Base-by-base conservation (phyloP, 176 grass and related monocot genomes). In the Rhynchospora pubera region DNA sequence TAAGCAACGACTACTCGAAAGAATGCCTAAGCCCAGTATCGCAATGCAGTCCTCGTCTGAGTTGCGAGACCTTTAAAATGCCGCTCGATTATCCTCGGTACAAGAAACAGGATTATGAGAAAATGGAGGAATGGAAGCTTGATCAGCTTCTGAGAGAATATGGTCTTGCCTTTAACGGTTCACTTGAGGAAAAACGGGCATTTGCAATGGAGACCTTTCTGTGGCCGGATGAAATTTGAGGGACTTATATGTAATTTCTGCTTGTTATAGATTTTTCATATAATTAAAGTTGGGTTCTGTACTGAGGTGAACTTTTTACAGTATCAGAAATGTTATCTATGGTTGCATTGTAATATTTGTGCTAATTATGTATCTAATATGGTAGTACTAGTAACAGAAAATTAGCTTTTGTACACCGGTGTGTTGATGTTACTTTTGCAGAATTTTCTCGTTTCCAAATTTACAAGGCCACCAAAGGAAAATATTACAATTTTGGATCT, bases 71-170 rank as follows among this genome's bases (percentile, higher is more conserved):
- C 2, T 87, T 87, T 63, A 79, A 57, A 53, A 73, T 87, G 66
- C 85, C 85, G n/a, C 85, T 87, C 15, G 75, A 87, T 45, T 87
- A 87, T 66, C 85, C 85, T 42, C 67, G 85, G 10, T 87, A 82
- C 79, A 87, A 75, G 57, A 82, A 82, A 42, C 50, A 81, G 6
- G 85, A 87, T 65, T 87, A 87, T 42, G 44, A 62, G 15, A 82
- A 30, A 42, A 87, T 87, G 85, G 79, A 87, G 43, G 85, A 82
- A 10, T 87, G 85, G 85, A 81, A 81, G 67, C 62, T 87, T 70
- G 85, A 87, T 75, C 44, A 74, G 66, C 39, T 87, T 22, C 79
- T 87, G 28, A 74, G 57, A 62, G 85, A 87, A 72, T 87, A 87
- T n/a, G 85, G 85, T 4, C 80, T 87, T 47, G 65, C 53, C 24